Percentiles rank a stretch among this genome's conserved stretches.
Conservation (phyloP, 257 asterid genomes). For the Scutellaria minor region DNA sequence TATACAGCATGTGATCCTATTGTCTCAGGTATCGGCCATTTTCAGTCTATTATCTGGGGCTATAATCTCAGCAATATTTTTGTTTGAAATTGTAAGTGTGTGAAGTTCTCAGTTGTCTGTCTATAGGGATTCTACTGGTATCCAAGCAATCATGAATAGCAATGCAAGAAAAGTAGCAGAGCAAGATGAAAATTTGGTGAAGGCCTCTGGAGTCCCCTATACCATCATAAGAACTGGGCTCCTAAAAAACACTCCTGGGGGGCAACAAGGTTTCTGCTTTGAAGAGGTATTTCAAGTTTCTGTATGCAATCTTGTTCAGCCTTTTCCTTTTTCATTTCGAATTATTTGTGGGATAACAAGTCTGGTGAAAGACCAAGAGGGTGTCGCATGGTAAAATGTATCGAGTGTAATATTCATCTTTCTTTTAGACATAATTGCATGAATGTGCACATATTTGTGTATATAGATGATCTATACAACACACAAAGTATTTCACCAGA, state of each 20-base stretch:
- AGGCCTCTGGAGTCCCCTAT: slow-evolving; percentile 70
- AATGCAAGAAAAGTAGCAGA: slow-evolving; percentile 74
- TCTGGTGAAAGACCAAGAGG: slow-evolving; percentile 11
- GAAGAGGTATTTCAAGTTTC: slow-evolving; percentile 53
- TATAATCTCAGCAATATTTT: slow-evolving; percentile 21
- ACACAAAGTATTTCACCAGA: no score
- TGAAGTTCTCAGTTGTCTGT: slow-evolving; percentile 86
- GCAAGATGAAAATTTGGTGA: slow-evolving; percentile 66
- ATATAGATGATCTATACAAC: background rate
- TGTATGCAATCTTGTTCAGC: background rate
- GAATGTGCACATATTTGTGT: background rate
- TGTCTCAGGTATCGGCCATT: slow-evolving; percentile 73
- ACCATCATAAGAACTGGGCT: slow-evolving; percentile 80
- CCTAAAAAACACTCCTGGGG: slow-evolving; percentile 67
- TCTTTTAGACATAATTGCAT: slow-evolving; percentile 9
- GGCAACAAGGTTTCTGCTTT: slow-evolving; percentile 79
- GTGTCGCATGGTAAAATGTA: background rate
- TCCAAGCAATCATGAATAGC: slow-evolving; percentile 74
- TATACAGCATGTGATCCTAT: slow-evolving; percentile 72
- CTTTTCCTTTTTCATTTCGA: background rate
- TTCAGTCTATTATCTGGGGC: slow-evolving; percentile 31
- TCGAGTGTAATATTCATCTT: background rate
- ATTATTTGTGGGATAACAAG: background rate
- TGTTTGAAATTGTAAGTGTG: slow-evolving; percentile 52
- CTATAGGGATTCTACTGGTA: slow-evolving; percentile 74